Evolutionary conservation across 768 basidiomycete genomes (phyloP).

Genomic region (Cystobasidium ongulense): DNA sequence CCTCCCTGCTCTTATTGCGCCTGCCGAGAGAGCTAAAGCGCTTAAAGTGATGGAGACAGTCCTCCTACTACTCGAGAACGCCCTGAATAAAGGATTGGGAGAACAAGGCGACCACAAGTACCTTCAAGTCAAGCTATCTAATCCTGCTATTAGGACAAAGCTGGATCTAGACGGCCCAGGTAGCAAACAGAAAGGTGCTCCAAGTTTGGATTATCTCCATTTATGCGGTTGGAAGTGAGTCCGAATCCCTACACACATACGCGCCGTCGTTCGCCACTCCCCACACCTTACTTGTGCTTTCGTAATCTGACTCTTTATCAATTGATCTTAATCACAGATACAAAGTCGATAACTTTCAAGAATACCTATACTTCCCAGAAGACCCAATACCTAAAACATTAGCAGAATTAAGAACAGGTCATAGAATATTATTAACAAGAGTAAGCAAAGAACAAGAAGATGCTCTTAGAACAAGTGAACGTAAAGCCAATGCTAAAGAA

Average conservation of each 20-base stretch:
- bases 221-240: conserved; percentile 21
- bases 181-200: background rate
- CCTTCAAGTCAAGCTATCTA: conserved; percentile 23
- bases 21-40: background rate
- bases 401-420: conserved; percentile 1
- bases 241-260: background rate
- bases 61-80: conserved; percentile 1
- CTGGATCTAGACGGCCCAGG: background rate
- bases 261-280: background rate
- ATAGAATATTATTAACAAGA: background rate
- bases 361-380: background rate
- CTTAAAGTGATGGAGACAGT: conserved; percentile 2
- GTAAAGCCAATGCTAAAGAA: background rate
- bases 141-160: conserved; percentile 15
- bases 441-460: background rate
- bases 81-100: conserved; percentile 3
- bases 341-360: background rate
- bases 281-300: background rate
- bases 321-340: background rate
- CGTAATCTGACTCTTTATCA: background rate
- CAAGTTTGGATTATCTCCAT: conserved; percentile 6
- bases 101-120: background rate
- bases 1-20: background rate
- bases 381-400: background rate
- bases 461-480: background rate